These are phyloP conservation scores for Uncinocarpus reesii DNA, from an alignment of 2,329 filamentous ascomycete species.

Conservation along the genomic window DNA sequence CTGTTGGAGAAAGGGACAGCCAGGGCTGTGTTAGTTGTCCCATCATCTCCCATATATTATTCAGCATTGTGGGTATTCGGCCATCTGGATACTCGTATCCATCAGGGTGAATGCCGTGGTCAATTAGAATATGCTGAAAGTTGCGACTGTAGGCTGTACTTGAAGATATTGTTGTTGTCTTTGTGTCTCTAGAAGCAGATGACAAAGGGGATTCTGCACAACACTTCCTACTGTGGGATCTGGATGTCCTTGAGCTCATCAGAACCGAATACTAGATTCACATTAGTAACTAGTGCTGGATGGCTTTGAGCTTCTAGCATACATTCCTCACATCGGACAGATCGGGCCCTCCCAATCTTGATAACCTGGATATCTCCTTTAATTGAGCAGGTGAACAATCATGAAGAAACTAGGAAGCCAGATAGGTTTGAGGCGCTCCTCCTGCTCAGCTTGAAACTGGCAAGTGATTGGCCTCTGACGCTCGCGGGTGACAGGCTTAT, in stretches of 20 bases:
- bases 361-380: constrained; percentile 10
- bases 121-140: constrained; percentile 32
- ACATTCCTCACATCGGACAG: constrained; percentile 16
- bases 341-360: constrained; percentile 13
- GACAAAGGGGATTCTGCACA: constrained; percentile 9
- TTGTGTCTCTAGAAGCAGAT: not conserved
- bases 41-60: constrained; percentile 26
- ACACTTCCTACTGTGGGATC: not conserved
- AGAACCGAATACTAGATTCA: not conserved
- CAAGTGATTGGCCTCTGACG: constrained; percentile 16
- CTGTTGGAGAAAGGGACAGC: constrained; percentile 30
- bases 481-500: no score
- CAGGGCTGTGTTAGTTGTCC: constrained; percentile 22
- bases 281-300: not conserved
- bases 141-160: constrained; percentile 23
- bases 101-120: constrained; percentile 26
- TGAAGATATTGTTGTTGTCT: constrained; percentile 2
- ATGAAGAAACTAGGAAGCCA: constrained; percentile 3
- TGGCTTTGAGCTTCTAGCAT: not conserved
- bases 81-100: constrained; percentile 22
- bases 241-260: constrained; percentile 5
- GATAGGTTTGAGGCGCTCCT: no score
- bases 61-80: constrained; percentile 21
- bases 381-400: not conserved
- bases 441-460: no score